These are phyloP conservation scores for Flueggea neowawraea DNA, from an alignment of 441 rosid genomes.

Conservation along the genomic window DNA sequence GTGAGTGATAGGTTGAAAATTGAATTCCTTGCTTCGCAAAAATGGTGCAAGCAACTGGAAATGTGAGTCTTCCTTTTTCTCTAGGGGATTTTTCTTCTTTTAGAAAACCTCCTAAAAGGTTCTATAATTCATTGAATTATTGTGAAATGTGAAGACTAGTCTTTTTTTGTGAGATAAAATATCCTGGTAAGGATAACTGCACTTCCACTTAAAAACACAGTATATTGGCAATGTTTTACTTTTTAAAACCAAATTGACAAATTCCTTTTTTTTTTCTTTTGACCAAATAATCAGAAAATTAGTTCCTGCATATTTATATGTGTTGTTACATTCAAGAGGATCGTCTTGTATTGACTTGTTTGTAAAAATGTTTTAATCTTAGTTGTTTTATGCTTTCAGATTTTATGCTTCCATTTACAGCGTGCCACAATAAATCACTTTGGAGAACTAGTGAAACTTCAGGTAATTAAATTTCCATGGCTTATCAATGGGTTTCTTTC, in stretches of 20 bases:
- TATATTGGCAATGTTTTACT: too few species aligned
- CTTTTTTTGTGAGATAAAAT: too few species aligned
- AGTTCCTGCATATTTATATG: neutral
- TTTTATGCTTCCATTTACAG: conserved; percentile 81
- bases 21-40: conserved; percentile 1
- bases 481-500: conserved; percentile 1
- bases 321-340: neutral
- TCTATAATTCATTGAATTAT: too few species aligned
- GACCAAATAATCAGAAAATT: neutral
- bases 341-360: neutral
- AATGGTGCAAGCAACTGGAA: neutral
- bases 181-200: too few species aligned
- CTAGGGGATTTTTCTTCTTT: neutral
- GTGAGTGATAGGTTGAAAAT: neutral
- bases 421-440: conserved; percentile 56
- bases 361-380: neutral
- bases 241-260: too few species aligned
- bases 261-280: too few species aligned
- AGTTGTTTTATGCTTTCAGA: conserved; percentile 40
- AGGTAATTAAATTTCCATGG: conserved; percentile 36
- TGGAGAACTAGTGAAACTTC: conserved; percentile 68
- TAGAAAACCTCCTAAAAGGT: too few species aligned
- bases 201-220: too few species aligned
- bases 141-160: too few species aligned
- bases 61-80: neutral